Conservation (phyloP, 768 basidiomycete genomes). For the Albatrellus ellisii region DNA sequence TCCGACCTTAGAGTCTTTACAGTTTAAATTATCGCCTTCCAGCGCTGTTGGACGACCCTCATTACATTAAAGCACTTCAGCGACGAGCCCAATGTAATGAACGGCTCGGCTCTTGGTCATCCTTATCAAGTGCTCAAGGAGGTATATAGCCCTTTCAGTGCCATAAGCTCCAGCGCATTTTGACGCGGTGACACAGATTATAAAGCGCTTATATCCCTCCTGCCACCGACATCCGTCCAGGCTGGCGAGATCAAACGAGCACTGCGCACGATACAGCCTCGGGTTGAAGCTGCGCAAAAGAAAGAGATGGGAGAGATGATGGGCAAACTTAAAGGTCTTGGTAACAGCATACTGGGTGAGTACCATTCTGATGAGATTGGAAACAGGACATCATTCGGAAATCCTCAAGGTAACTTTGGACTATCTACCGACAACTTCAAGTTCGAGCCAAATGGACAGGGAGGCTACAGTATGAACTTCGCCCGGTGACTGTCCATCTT, state of each 20-base stretch:
- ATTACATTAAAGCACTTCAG: constrained; percentile 79
- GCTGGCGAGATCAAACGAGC: constrained; percentile 32
- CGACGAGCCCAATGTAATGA: constrained; percentile 85
- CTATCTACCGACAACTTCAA: constrained; percentile 95
- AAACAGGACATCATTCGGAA: too few relatives aligned
- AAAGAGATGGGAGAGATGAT: constrained; percentile 86
- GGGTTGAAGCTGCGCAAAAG: constrained; percentile 67
- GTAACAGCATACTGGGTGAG: constrained; percentile 79
- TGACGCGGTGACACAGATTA: constrained; percentile 44
- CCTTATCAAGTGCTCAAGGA: constrained; percentile 71
- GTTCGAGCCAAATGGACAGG: constrained; percentile 85
- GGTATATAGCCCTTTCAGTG: constrained; percentile 31
- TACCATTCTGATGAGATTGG: neutral
- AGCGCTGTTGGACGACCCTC: constrained; percentile 82
- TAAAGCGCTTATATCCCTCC: constrained; percentile 47
- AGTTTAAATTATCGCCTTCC: constrained; percentile 1
- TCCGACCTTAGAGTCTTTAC: constrained; percentile 1
- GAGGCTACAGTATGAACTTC: constrained; percentile 95
- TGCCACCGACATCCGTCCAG: constrained; percentile 43
- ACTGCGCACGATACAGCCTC: constrained; percentile 45
- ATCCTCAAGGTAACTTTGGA: constrained; percentile 76
- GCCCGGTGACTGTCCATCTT: constrained; percentile 25
- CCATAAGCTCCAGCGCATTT: neutral
- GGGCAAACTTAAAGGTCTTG: constrained; percentile 82
- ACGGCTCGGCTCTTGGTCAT: constrained; percentile 67